Evolutionary conservation across 768 basidiomycete species (phyloP), one percentile per base, ranked within the genome.

Genomic region (Astraeus odoratus): DNA sequence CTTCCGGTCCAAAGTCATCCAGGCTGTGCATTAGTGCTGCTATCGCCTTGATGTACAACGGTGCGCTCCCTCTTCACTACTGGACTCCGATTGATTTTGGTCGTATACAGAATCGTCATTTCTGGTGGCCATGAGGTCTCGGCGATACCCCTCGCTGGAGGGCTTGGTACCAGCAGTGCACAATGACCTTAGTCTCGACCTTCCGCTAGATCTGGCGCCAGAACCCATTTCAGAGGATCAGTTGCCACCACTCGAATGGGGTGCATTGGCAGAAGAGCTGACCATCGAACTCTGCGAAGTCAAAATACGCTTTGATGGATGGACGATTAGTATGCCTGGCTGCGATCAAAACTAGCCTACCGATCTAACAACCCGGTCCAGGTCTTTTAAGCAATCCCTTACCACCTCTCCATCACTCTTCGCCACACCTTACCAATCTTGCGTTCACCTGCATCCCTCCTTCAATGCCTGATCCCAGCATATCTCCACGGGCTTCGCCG

Each of bases 201-300:
- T 66, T 10, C 22, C 64, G 30, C 47, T 64, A 30, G 62, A 66
- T 44, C 43, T 56, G 19, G 25, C 55, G 6, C 47, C 41, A 8
- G 42, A 39, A 16, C 39, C 39, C n/a, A 41, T 44, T 29, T 29
- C 49, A n/a, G 61, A 60, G n/a, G 59, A 65, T n/a, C 49, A 35
- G 23, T 39, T 43, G 15, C 45, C 55, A 22, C 41, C 58, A 8
- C 43, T 61, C 3, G 66, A 72, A 33, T 72, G 75, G 74, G 80
- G 82, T 39, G 61, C 67, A 35, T 76, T 75, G 63, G 75, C 78
- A 4, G 82, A 84, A 56, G 81, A 84, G 42, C 63, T 67, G 6
- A 69, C 59, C 2, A 75, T 87, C 48, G 76, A 82, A 27, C 50
- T 86, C n/a, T 77, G 69, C 43, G 79, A 83, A 61, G 70, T 83